Evolutionary conservation across 2,329 filamentous ascomycete genomes (phyloP), one percentile per base, ranked within the genome.

Genomic region (Tolypocladium album): DNA sequence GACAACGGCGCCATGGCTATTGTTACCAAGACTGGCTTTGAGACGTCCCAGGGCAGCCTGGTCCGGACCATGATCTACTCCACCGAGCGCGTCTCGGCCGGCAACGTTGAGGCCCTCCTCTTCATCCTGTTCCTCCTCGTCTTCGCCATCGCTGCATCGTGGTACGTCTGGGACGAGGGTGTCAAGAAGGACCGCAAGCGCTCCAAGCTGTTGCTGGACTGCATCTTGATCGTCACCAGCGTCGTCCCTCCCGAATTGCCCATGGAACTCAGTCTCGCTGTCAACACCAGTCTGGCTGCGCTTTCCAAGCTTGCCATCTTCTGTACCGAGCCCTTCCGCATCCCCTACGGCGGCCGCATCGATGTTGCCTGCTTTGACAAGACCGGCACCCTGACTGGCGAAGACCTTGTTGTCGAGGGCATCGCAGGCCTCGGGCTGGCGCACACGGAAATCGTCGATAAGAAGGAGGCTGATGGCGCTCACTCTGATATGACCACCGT

Each of bases 11-110:
- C 92, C 42, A 84, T 97, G 80, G 94, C 92, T 63, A 84, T 99
- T 64, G 91, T 99, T 55, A 88, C 92, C 70, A 97, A 97, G 83
- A 99, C 94, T 59, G 94, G 94, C 15, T 99, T 99, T 69, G 95
- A 99, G 77, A 99, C 94, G 13, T 97, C 93, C 60, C 95, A 99
- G 76, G 94, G 94, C 64, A 97, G 92, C 74, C 84, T 99, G 62
- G 94, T 99, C 62, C 89, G 94, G 63, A 99, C 94, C 66, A 99
- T 99, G 94, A 99, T 99, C 70, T 99, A 96, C 79, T 97, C 95
- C 1, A 99, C 94, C 1, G 94, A 99, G 75, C 91, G 93, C 65
- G 93, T 99, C 31, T 97, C 93, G n/a, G 94, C 94, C 67, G 97
- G 97, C 78, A 97, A 99, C 70, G 87, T 88, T 53, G 94, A 99